These are phyloP conservation scores for Parafenestella ontariensis DNA, from an alignment of 2,329 filamentous ascomycete genomes.

Conservation along the genomic window DNA sequence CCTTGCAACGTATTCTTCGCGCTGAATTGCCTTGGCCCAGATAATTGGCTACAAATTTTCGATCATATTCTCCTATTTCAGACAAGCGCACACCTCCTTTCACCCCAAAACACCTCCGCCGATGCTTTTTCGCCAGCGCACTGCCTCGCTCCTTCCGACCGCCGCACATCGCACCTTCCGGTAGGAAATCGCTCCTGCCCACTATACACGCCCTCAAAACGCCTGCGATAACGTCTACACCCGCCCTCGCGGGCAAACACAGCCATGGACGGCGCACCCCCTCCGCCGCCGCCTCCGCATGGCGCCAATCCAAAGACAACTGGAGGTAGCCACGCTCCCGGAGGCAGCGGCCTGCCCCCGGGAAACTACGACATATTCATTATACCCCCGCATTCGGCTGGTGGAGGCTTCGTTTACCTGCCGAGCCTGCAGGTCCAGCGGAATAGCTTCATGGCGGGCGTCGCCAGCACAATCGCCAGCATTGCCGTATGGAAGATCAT, in stretches of 20 bases:
- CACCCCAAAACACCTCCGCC: slow-evolving; percentile 27
- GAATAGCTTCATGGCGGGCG: slow-evolving; percentile 91
- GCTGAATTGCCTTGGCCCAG: slow-evolving; percentile 9
- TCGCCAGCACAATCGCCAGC: slow-evolving; percentile 75
- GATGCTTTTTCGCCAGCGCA: slow-evolving; percentile 36
- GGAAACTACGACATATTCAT: slow-evolving; percentile 98
- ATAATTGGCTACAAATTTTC: background rate
- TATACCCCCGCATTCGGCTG: slow-evolving; percentile 89
- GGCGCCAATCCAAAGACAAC: slow-evolving; percentile 74
- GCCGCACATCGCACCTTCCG: slow-evolving; percentile 7
- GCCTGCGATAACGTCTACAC: slow-evolving; percentile 20
- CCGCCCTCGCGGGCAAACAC: slow-evolving; percentile 34
- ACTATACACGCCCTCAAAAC: slow-evolving; percentile 5
- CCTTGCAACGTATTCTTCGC: slow-evolving; percentile 9
- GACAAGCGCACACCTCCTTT: slow-evolving; percentile 11
- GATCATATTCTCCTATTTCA: slow-evolving; percentile 7
- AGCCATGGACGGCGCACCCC: slow-evolving; percentile 61
- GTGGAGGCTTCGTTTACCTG: slow-evolving; percentile 91
- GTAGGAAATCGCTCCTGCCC: slow-evolving; percentile 5
- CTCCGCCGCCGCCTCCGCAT: slow-evolving; percentile 86
- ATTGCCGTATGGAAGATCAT: slow-evolving; percentile 77
- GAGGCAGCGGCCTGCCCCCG: slow-evolving; percentile 69
- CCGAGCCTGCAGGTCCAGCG: slow-evolving; percentile 84
- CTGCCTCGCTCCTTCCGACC: slow-evolving; percentile 19
- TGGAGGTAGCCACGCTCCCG: slow-evolving; percentile 36